Evolutionary conservation across 345 rosid species (phyloP).

Genomic region (Salix udensis): DNA sequence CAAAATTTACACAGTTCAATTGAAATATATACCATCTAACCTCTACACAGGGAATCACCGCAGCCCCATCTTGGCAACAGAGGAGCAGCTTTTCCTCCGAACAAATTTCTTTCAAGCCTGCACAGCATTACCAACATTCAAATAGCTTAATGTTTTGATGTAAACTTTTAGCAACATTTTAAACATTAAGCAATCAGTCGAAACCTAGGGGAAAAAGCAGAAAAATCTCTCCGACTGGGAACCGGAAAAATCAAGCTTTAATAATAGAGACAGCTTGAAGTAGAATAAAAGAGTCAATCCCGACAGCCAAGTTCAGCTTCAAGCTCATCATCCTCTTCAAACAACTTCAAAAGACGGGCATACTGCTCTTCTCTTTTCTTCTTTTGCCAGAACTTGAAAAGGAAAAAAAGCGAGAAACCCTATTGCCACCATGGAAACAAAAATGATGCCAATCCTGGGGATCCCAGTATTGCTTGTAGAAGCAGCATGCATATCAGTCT

Average conservation of each 20-base stretch:
- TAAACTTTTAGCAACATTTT: not conserved
- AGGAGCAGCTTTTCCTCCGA: constrained; percentile 3
- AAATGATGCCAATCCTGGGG: constrained; percentile 43
- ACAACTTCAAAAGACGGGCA: constrained; percentile 86
- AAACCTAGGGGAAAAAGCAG: not conserved
- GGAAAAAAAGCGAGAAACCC: constrained; percentile 54
- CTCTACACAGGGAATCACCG: constrained; percentile 16
- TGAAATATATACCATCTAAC: constrained; percentile 11
- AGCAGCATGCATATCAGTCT: constrained; percentile 36
- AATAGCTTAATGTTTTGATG: not conserved
- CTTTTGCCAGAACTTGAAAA: constrained; percentile 90
- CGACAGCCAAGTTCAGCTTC: constrained; percentile 96
- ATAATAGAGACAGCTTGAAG: constrained; percentile 26
- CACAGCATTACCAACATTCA: constrained; percentile 2
- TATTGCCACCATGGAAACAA: constrained; percentile 46
- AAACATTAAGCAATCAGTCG: too few relatives aligned
- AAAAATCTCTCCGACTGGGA: not conserved
- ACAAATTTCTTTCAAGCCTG: constrained; percentile 19
- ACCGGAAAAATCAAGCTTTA: not conserved
- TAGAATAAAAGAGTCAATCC: constrained; percentile 39
- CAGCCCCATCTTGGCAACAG: constrained; percentile 6
- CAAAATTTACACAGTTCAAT: constrained; percentile 17
- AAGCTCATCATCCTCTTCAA: constrained; percentile 97
- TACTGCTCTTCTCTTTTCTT: constrained; percentile 97
- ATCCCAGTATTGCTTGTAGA: constrained; percentile 43